phyloP scores from a whole-genome alignment of 345 rosid species.

The Dimocarpus longan region DNA sequence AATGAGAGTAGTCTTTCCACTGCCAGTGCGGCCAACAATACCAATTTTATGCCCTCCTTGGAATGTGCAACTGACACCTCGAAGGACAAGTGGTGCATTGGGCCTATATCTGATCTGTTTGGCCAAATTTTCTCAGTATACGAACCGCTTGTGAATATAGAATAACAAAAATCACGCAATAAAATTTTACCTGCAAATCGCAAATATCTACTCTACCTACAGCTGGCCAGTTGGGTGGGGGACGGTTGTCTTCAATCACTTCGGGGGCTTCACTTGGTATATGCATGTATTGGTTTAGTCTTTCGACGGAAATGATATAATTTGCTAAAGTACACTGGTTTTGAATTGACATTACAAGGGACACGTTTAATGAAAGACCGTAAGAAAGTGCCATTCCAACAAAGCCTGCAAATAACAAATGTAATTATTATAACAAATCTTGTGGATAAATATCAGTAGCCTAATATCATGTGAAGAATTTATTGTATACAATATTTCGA shows the following conservation, averaged over 20 bases:
- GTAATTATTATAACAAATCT: background rate
- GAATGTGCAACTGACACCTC: slow-evolving; percentile 80
- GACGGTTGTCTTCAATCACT: slow-evolving; percentile 70
- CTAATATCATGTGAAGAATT: background rate
- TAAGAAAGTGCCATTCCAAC: slow-evolving; percentile 98
- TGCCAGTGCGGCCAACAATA: slow-evolving; percentile 91
- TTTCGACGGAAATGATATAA: slow-evolving; percentile 89
- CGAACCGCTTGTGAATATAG: background rate
- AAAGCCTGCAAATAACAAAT: slow-evolving; percentile 60
- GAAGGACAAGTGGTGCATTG: slow-evolving; percentile 69
- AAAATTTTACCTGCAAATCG: slow-evolving; percentile 63
- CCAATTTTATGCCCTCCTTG: slow-evolving; percentile 96
- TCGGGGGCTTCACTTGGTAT: slow-evolving; percentile 89
- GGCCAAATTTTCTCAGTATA: slow-evolving; percentile 14
- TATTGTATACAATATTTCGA: background rate
- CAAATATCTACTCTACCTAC: slow-evolving; percentile 81
- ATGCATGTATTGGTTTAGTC: slow-evolving; percentile 91
- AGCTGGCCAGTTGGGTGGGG: slow-evolving; percentile 79
- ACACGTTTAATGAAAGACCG: slow-evolving; percentile 81
- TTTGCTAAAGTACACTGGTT: slow-evolving; percentile 86
- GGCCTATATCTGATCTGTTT: slow-evolving; percentile 79
- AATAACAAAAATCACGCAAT: background rate
- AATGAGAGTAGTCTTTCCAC: slow-evolving; percentile 92
- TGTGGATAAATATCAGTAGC: background rate
- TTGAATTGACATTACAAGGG: slow-evolving; percentile 78